These are phyloP conservation scores for Mucor lusitanicus DNA, from an alignment of 371 early-diverging fungal species.

Conservation along the genomic window DNA sequence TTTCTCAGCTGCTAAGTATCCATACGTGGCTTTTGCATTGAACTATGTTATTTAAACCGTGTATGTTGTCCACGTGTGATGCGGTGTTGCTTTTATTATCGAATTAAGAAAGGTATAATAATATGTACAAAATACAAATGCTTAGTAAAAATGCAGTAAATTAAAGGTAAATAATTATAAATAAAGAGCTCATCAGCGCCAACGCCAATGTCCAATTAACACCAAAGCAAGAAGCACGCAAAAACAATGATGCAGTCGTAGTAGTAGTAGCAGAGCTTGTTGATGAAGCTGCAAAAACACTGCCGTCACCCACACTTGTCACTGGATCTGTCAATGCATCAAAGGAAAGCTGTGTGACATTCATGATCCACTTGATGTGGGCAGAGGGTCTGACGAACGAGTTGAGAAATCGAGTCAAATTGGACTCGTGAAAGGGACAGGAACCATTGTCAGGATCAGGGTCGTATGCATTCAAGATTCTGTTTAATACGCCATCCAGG, in stretches of 20 bases:
- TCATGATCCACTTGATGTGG: conserved; percentile 34
- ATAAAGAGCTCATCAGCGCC: background rate
- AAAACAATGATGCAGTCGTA: background rate
- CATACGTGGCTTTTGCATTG: too few relatives aligned
- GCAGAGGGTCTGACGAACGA: conserved; percentile 22
- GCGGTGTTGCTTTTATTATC: background rate
- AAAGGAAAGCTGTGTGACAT: conserved; percentile 23
- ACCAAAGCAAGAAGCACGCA: background rate
- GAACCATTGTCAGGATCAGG: conserved; percentile 25
- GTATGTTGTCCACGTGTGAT: too few relatives aligned
- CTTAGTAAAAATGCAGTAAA: background rate
- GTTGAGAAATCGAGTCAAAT: conserved; percentile 18
- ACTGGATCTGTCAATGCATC: conserved; percentile 6
- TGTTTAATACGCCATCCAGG: conserved; percentile 28
- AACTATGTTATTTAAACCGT: too few relatives aligned
- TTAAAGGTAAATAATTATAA: background rate
- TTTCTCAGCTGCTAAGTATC: too few relatives aligned
- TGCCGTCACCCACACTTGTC: background rate
- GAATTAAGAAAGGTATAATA: background rate
- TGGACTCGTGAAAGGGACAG: conserved; percentile 32
- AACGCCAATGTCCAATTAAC: background rate
- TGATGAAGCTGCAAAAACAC: background rate
- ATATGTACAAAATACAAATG: background rate
- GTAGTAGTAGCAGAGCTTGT: background rate
- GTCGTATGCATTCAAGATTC: conserved; percentile 40